Percentiles rank a stretch among this genome's conserved stretches.
These are phyloP conservation scores for Cyclocybe cylindracea DNA, from an alignment of 768 basidiomycete genomes.

Conservation along the genomic window DNA sequence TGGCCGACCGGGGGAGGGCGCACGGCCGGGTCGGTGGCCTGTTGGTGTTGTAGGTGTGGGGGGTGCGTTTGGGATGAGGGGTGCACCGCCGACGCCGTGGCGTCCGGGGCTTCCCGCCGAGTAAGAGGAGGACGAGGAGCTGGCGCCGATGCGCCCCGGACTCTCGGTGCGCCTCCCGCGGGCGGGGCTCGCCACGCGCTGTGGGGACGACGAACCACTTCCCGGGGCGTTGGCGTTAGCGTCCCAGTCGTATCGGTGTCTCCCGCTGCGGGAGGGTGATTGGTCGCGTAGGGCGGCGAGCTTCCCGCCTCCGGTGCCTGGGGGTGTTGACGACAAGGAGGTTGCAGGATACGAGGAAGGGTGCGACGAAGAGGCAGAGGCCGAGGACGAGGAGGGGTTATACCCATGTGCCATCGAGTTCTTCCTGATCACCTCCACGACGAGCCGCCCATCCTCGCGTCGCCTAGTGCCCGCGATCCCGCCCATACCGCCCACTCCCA, in stretches of 20 bases:
- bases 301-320: not conserved
- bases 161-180: not conserved
- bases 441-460: conserved; percentile 38
- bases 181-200: conserved; percentile 5
- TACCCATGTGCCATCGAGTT: conserved; percentile 35
- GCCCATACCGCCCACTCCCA: not conserved
- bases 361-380: no score
- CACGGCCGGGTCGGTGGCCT: not conserved
- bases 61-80: no score
- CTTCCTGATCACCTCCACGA: conserved; percentile 58
- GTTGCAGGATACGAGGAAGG: not conserved
- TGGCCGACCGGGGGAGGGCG: not conserved
- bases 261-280: not conserved
- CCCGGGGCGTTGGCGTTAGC: conserved; percentile 14
- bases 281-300: not conserved
- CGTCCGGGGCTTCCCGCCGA: no score
- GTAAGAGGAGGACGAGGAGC: no score
- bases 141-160: not conserved
- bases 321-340: not conserved
- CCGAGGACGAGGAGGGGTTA: no score
- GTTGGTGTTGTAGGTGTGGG: no score
- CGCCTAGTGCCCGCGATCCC: conserved; percentile 3
- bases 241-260: conserved; percentile 14
- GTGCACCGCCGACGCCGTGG: no score
- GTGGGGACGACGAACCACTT: conserved; percentile 31